A percentile compares a stretch with the other conserved stretches of the same genome.
These are phyloP conservation scores for Candida labiduridarum DNA, from an alignment of 1,139 yeast species.

Conservation along the genomic window DNA sequence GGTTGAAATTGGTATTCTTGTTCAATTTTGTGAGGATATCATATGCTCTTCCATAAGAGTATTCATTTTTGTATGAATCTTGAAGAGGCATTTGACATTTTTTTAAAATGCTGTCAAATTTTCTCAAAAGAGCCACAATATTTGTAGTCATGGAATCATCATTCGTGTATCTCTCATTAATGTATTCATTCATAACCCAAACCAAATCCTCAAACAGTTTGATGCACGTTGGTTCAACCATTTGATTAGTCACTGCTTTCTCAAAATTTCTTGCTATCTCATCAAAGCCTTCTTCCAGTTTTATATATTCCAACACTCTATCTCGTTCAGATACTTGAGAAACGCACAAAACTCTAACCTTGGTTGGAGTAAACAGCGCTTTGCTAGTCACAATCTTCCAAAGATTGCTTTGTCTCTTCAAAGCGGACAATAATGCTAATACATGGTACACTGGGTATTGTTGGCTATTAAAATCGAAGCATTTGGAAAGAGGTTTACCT, in stretches of 20 bases:
- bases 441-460: slow-evolving; percentile 30
- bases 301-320: slow-evolving; percentile 31
- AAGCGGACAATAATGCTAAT: slow-evolving; percentile 47
- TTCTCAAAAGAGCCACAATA: slow-evolving; percentile 38
- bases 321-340: slow-evolving; percentile 32
- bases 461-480: slow-evolving; percentile 14
- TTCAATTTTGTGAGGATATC: slow-evolving; percentile 35
- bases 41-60: slow-evolving; percentile 50
- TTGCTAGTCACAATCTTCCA: slow-evolving; percentile 42
- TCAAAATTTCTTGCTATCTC: slow-evolving; percentile 24
- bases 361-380: slow-evolving; percentile 41
- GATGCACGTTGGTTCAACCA: slow-evolving; percentile 15
- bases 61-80: slow-evolving; percentile 37
- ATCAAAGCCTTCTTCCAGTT: slow-evolving; percentile 25
- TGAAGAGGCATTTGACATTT: slow-evolving; percentile 8
- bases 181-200: slow-evolving; percentile 45
- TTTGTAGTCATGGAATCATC: slow-evolving; percentile 39
- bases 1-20: slow-evolving; percentile 38
- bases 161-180: slow-evolving; percentile 49
- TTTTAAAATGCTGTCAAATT: slow-evolving; percentile 30
- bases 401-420: slow-evolving; percentile 50
- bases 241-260: slow-evolving; percentile 19
- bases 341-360: slow-evolving; percentile 51
- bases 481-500: slow-evolving; percentile 1
- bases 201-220: slow-evolving; percentile 20